Percentiles rank a stretch among this genome's conserved stretches.
These are phyloP conservation scores for Senecio squalidus DNA, from an alignment of 140 eudicot species.

Conservation along the genomic window DNA sequence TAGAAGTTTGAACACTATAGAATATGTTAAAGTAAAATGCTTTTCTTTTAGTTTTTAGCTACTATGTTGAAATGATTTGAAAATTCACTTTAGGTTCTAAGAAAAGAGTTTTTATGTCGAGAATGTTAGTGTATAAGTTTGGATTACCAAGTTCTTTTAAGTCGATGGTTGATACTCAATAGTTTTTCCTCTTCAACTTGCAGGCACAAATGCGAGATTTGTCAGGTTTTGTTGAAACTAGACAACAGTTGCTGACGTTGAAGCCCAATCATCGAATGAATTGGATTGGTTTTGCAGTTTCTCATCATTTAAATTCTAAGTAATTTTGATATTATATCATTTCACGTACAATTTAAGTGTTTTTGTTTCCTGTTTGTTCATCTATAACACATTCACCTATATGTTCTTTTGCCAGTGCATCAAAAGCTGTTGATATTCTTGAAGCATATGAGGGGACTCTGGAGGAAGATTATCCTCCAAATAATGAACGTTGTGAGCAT, in stretches of 20 bases:
- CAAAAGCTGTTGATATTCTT: slow-evolving; percentile 94
- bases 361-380: background rate
- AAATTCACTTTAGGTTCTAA: no score
- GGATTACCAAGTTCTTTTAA: background rate
- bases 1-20: no score
- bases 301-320: slow-evolving; percentile 90
- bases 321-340: slow-evolving; percentile 19
- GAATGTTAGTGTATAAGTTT: no score
- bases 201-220: slow-evolving; percentile 99
- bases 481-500: slow-evolving; percentile 91
- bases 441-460: slow-evolving; percentile 99
- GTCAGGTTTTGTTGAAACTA: slow-evolving; percentile 94
- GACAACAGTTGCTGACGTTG: slow-evolving; percentile 82
- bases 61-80: no score
- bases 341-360: background rate
- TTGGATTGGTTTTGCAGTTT: slow-evolving; percentile 97
- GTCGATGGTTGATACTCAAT: slow-evolving; percentile 9
- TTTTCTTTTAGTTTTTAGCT: no score
- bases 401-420: slow-evolving; percentile 45
- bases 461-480: slow-evolving; percentile 97
- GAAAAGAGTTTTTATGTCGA: no score
- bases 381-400: background rate
- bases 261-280: slow-evolving; percentile 98
- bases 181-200: slow-evolving; percentile 12
- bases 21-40: no score